Base-by-base conservation (phyloP, 225 moss, liverwort and hornwort genomes). In the Pseudoscleropodium purum region DNA sequence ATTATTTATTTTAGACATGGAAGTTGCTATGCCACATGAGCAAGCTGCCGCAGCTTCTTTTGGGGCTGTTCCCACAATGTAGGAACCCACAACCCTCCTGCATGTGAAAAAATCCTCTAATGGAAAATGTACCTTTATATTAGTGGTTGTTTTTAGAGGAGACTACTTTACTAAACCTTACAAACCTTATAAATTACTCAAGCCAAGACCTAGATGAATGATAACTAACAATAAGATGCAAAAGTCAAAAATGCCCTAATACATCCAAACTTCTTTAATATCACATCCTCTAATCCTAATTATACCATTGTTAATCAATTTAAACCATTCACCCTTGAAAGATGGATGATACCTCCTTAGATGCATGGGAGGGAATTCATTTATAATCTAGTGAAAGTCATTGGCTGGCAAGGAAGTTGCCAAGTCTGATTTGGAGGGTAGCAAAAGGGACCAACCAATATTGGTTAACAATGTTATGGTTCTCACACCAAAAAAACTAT, bases 261-360 rank as follows among this genome's bases (percentile, higher is more conserved):
- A 6, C 18, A 41, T 39, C 12, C 4, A 41, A 25, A 54, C 57
- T 26, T 73, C 59, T 15, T 29, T 33, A 24, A 59, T 57, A 23
- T 59, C 24, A 43, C 85, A 41, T 51, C 15, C 5, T 41, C 2
- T 72, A 0, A 25, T 70, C 5, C 39, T 0, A 72, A 0, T 26
- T 15, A 27, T 39, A 39, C 2, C 5, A 25, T 70, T 70, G 2
- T 14, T 39, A 70, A 25, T 0, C 8, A 0, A 2, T 39, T 1
- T 25, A 25, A 70, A 14, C 3, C 39, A 24, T 25, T 70, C 0
- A 0, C 14, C 15, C 0, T 4, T 69, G 4, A 7, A 37, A 0
- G 23, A 23, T 1, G 10, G 13, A 69, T 23, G 4, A 69, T 69
- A 13, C n/a, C 4, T 69, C 13, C 13, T 0, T 69, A 4, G 0